These are phyloP conservation scores for Elsinoe arachidis DNA, from an alignment of 2,329 filamentous ascomycete species.

Conservation along the genomic window DNA sequence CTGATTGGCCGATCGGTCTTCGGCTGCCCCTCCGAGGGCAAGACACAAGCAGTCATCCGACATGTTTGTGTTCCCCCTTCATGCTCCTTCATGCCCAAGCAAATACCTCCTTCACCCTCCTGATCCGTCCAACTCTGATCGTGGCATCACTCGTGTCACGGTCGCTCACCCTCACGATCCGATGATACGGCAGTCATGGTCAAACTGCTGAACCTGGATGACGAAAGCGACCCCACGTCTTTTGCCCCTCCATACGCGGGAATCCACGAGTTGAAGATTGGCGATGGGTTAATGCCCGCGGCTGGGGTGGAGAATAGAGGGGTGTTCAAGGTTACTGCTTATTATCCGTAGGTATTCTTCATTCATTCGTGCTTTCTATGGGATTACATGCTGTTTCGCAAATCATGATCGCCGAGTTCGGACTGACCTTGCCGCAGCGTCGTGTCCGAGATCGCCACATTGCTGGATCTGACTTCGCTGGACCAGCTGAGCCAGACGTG, in stretches of 20 bases:
- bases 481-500: slow-evolving; percentile 76
- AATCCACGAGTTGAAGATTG: slow-evolving; percentile 1
- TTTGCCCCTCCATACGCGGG: slow-evolving; percentile 5
- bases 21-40: background rate
- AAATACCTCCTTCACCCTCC: background rate
- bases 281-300: background rate
- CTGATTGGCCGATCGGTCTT: slow-evolving; percentile 4
- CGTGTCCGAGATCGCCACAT: slow-evolving; percentile 62
- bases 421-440: slow-evolving; percentile 47
- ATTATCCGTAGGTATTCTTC: slow-evolving; percentile 6
- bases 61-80: slow-evolving; percentile 1
- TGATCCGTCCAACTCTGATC: background rate
- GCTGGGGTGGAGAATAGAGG: background rate
- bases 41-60: slow-evolving; percentile 7
- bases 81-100: background rate
- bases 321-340: slow-evolving; percentile 6
- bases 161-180: background rate
- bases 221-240: slow-evolving; percentile 10
- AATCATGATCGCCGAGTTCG: background rate
- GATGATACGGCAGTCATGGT: slow-evolving; percentile 8
- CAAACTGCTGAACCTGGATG: slow-evolving; percentile 12
- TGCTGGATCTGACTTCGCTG: slow-evolving; percentile 79
- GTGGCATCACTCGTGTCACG: background rate
- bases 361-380: background rate
- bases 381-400: background rate